These are phyloP conservation scores for Epichloe scottii DNA, from an alignment of 2,329 filamentous ascomycete genomes.

Conservation along the genomic window DNA sequence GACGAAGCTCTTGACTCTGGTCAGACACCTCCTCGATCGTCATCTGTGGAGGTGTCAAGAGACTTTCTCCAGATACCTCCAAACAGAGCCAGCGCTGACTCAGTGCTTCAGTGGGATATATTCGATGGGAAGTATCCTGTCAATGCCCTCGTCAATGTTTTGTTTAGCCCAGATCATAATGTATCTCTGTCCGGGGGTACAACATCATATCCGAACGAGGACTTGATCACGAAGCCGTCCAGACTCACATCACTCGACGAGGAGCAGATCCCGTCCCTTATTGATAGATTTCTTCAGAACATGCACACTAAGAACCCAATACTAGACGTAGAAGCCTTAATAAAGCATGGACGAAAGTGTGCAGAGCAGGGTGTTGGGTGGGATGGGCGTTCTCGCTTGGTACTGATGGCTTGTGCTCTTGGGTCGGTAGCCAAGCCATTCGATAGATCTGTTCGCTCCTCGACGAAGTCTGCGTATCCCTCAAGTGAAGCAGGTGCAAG, in stretches of 20 bases:
- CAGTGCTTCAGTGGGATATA: slow-evolving; percentile 10
- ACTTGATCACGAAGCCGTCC: slow-evolving; percentile 4
- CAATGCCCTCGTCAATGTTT: slow-evolving; percentile 8
- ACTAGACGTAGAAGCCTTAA: slow-evolving; percentile 11
- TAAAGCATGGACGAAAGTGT: slow-evolving; percentile 11
- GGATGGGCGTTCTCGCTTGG: slow-evolving; percentile 14
- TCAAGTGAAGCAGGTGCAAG: neutral
- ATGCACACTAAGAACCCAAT: slow-evolving; percentile 17
- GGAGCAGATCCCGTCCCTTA: slow-evolving; percentile 12
- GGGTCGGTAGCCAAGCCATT: slow-evolving; percentile 12
- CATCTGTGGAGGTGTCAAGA: slow-evolving; percentile 8
- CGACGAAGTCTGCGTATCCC: neutral
- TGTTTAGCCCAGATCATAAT: slow-evolving; percentile 7
- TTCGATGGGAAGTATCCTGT: slow-evolving; percentile 9
- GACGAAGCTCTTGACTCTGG: neutral
- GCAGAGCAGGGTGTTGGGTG: slow-evolving; percentile 14
- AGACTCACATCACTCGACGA: slow-evolving; percentile 10
- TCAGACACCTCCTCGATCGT: neutral
- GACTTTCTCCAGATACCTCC: slow-evolving; percentile 12
- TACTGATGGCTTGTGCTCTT: slow-evolving; percentile 13
- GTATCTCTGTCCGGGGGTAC: neutral
- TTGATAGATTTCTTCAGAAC: slow-evolving; percentile 13
- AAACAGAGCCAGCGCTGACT: slow-evolving; percentile 10
- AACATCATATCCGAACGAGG: neutral
- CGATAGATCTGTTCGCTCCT: slow-evolving; percentile 3